Percentiles rank a stretch among this genome's conserved stretches.
These are phyloP conservation scores for Fistulina hepatica DNA, from an alignment of 1,284 basidiomycete species.

Conservation along the genomic window DNA sequence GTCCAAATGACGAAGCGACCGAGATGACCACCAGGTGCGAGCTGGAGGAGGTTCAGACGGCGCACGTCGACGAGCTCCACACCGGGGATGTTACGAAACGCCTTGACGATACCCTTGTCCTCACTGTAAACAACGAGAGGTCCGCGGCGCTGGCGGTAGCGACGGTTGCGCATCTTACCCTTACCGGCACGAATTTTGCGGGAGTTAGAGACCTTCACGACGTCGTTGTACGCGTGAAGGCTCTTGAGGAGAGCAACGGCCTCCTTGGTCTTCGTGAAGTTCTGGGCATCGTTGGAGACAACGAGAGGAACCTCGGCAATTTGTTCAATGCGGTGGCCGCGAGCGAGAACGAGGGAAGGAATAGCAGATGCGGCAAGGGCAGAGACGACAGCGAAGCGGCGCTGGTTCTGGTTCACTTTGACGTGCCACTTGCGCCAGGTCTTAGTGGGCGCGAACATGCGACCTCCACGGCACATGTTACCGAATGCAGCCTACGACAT, in stretches of 20 bases:
- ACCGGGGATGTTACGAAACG: conserved; percentile 98
- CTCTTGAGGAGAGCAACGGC: conserved; percentile 91
- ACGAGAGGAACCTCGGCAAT: conserved; percentile 97
- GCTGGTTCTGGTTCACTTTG: conserved; percentile 99
- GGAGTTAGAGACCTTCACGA: conserved; percentile 95
- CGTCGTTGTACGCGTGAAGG: conserved; percentile 86
- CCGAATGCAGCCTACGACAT: conserved; percentile 85
- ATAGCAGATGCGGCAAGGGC: conserved; percentile 97
- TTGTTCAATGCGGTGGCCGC: conserved; percentile 98
- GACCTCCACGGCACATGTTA: conserved; percentile 99
- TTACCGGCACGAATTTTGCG: conserved; percentile 96
- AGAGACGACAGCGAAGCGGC: conserved; percentile 95
- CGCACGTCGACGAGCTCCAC: conserved; percentile 96
- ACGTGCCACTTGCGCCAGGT: conserved; percentile 99
- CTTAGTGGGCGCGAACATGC: conserved; percentile 99
- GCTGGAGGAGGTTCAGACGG: conserved; percentile 94
- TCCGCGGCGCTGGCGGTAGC: conserved; percentile 95
- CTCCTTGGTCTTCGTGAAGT: conserved; percentile 94
- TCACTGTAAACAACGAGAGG: conserved; percentile 97
- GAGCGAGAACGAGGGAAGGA: conserved; percentile 96
- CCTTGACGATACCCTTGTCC: conserved; percentile 96
- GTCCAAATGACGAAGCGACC: conserved; percentile 99
- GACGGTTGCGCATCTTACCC: conserved; percentile 96
- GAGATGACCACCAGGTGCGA: conserved; percentile 98
- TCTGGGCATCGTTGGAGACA: conserved; percentile 71